Evolutionary conservation across 352 stramenopile species (phyloP).

Genomic region (Globisporangium acanthophoron): DNA sequence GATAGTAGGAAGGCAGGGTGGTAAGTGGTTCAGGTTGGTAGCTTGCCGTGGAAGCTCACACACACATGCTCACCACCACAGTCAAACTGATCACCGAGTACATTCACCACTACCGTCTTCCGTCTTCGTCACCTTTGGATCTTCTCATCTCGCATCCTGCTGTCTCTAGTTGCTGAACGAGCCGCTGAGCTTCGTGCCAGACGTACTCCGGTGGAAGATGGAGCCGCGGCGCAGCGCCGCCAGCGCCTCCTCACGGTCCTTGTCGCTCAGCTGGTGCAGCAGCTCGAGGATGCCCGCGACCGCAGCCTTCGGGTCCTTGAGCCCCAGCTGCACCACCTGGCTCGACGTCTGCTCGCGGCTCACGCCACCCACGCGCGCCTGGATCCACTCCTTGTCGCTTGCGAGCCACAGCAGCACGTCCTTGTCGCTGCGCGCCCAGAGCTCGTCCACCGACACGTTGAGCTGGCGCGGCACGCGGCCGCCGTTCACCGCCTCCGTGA

Average conservation of each 20-base stretch:
- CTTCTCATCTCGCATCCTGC: not conserved
- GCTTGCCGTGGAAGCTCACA: too few species aligned
- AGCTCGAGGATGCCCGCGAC: constrained; percentile 82
- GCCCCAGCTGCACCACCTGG: constrained; percentile 73
- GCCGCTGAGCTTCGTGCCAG: constrained; percentile 31
- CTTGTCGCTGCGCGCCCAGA: constrained; percentile 68
- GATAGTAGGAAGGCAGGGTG: too few species aligned
- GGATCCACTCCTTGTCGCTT: constrained; percentile 77
- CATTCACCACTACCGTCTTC: too few species aligned
- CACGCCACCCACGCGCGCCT: constrained; percentile 46
- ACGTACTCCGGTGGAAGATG: constrained; percentile 81
- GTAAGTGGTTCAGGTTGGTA: too few species aligned
- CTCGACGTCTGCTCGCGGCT: constrained; percentile 62
- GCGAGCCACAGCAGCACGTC: constrained; percentile 77
- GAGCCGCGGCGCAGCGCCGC: constrained; percentile 72
- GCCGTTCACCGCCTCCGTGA: constrained; percentile 75
- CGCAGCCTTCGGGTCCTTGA: constrained; percentile 77
- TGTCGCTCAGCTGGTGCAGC: constrained; percentile 74
- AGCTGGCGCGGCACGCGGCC: constrained; percentile 56
- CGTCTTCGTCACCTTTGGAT: too few species aligned
- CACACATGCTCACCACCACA: too few species aligned
- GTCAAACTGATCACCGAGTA: too few species aligned
- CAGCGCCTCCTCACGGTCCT: constrained; percentile 82
- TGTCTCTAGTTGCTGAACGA: constrained; percentile 8
- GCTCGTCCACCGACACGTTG: constrained; percentile 57